A percentile compares a stretch with the other conserved stretches of the same genome.
Evolutionary conservation across 2,329 filamentous ascomycete genomes (phyloP).

Genomic region (Cladosporium austrohemisphaericum): DNA sequence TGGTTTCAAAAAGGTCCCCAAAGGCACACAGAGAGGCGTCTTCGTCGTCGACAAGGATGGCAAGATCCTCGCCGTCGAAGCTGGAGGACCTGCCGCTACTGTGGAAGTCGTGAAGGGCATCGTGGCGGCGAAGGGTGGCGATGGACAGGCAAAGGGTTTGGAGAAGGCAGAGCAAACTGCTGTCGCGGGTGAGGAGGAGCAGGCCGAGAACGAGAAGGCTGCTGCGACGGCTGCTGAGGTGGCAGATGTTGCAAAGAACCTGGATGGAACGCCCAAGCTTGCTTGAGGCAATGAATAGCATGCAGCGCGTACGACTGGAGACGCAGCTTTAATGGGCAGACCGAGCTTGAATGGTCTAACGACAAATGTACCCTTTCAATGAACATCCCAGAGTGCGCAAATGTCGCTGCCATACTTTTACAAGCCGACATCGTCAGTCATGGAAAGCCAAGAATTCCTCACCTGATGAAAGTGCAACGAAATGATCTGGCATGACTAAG

Average conservation of each 20-base stretch:
- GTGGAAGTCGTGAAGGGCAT: slow-evolving; percentile 72
- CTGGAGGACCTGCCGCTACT: slow-evolving; percentile 74
- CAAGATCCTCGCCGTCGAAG: slow-evolving; percentile 70
- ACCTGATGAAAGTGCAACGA: too few relatives aligned
- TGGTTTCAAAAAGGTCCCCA: slow-evolving; percentile 81
- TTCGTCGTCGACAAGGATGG: slow-evolving; percentile 68
- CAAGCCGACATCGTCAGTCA: too few relatives aligned
- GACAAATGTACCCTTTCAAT: too few relatives aligned
- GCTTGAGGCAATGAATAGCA: not conserved
- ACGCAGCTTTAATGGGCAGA: too few relatives aligned
- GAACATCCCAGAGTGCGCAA: too few relatives aligned
- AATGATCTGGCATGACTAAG: too few relatives aligned
- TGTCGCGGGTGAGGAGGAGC: slow-evolving; percentile 35
- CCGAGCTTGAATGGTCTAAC: too few relatives aligned
- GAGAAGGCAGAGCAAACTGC: slow-evolving; percentile 34
- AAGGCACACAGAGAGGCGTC: slow-evolving; percentile 78
- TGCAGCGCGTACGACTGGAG: too few relatives aligned
- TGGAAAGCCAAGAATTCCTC: too few relatives aligned
- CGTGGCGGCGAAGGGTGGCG: slow-evolving; percentile 48
- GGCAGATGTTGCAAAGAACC: slow-evolving; percentile 42
- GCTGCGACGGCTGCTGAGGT: slow-evolving; percentile 43
- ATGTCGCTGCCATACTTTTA: too few relatives aligned
- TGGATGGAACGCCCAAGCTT: slow-evolving; percentile 20
- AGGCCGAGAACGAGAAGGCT: slow-evolving; percentile 24
- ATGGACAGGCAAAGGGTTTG: slow-evolving; percentile 27